Percentiles rank a stretch among this genome's conserved stretches.
Evolutionary conservation across 2,329 filamentous ascomycete genomes (phyloP).

Genomic region (Colletotrichum musae): DNA sequence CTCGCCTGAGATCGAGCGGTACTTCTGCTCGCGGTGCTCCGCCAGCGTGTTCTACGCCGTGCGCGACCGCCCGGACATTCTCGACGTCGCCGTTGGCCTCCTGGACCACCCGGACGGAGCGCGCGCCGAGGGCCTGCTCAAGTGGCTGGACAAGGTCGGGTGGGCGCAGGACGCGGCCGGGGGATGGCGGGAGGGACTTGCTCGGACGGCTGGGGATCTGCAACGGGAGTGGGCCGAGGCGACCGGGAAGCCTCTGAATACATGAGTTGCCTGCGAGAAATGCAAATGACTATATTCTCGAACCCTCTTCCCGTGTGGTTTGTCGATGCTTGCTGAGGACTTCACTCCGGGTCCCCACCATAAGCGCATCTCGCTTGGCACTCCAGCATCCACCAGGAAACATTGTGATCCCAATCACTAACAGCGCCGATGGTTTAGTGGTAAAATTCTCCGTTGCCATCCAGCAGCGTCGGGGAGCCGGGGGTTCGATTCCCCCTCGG

Average conservation of each 20-base stretch:
- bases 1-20: slow-evolving; percentile 60
- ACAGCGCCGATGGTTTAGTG: slow-evolving; percentile 25
- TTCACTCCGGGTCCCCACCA: neutral
- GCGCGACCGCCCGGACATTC: slow-evolving; percentile 53
- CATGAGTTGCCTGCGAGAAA: too few species aligned
- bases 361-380: neutral
- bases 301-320: too few species aligned
- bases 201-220: slow-evolving; percentile 46
- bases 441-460: slow-evolving; percentile 23
- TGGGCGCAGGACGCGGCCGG: slow-evolving; percentile 54
- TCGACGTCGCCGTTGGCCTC: slow-evolving; percentile 62
- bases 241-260: neutral
- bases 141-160: slow-evolving; percentile 56
- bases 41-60: slow-evolving; percentile 62
- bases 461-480: slow-evolving; percentile 20
- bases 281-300: too few species aligned
- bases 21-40: slow-evolving; percentile 64
- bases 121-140: slow-evolving; percentile 59
- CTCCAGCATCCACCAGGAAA: neutral
- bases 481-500: slow-evolving; percentile 23
- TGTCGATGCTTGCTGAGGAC: too few species aligned
- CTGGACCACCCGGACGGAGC: slow-evolving; percentile 60
- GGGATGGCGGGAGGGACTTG: slow-evolving; percentile 57
- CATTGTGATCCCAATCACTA: neutral
- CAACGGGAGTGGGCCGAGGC: slow-evolving; percentile 2